A percentile compares a stretch with the other conserved stretches of the same genome.
phyloP scores from a whole-genome alignment of 306 rosid species.

The Neltuma alba region DNA sequence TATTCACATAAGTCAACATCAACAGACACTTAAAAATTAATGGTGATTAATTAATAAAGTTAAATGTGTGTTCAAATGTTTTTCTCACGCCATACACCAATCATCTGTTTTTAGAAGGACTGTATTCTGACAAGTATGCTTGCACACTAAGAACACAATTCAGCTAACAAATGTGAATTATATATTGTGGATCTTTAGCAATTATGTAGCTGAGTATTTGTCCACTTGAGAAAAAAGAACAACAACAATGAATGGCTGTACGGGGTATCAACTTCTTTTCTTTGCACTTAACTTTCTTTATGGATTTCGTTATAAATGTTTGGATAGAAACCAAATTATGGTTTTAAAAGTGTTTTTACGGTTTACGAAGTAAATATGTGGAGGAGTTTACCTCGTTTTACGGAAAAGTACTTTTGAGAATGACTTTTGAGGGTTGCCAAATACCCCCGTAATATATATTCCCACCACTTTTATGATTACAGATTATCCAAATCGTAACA shows the following conservation, averaged over 20 bases:
- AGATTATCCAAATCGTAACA: neutral
- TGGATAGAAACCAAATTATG: too few relatives aligned
- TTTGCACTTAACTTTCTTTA: neutral
- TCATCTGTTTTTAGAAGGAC: neutral
- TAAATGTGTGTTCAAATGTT: neutral
- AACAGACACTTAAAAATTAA: conserved; percentile 54
- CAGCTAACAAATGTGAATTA: neutral
- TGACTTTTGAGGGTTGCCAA: too few relatives aligned
- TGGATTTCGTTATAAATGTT: too few relatives aligned
- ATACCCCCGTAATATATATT: too few relatives aligned
- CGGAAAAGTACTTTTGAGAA: too few relatives aligned
- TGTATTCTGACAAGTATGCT: neutral
- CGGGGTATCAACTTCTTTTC: neutral
- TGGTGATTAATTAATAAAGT: conserved; percentile 41
- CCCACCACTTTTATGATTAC: neutral
- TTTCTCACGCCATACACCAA: neutral
- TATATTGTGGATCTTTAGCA: neutral
- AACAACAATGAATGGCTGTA: neutral
- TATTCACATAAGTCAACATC: too few relatives aligned
- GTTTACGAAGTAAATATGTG: too few relatives aligned
- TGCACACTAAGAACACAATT: conserved; percentile 32
- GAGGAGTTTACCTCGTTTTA: too few relatives aligned
- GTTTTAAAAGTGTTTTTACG: too few relatives aligned
- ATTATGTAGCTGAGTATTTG: neutral
- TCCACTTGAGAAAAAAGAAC: neutral